Evolutionary conservation across 2,329 filamentous ascomycete genomes (phyloP), one percentile per base, ranked within the genome.

Genomic region (Pyricularia sp.): DNA sequence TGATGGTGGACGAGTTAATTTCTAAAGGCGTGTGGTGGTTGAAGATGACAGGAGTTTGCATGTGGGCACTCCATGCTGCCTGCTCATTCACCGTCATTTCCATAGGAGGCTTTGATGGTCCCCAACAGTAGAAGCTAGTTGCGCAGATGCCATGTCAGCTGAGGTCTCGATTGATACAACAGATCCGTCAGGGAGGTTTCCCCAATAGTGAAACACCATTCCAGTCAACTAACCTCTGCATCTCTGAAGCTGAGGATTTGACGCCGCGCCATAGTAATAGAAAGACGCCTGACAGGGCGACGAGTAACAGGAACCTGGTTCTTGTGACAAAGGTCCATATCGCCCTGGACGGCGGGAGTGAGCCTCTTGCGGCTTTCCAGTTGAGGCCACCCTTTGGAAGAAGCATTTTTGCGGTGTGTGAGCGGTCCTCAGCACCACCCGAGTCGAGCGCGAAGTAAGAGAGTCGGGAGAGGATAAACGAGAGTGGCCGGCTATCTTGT

Each of bases 21-120:
- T 90, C 86, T 72, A 97, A 82, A 44, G 94, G 88, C 68, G 89
- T 87, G 77, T 97, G 94, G 77, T 93, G 90, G 79, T 99, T 99
- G 82, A 96, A 97, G 69, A 96, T 85, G 70, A 99, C 92, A 62
- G 94, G 94, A 3, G 94, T 97, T 71, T 93, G 88, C 68, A 94
- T 81, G 73, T 96, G 93, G 66, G 86, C 87, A 70, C 90, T 88
- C 94, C 94, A 99, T 69, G 91, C 84, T 67, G 88, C 88, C 75
- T 93, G 88, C 74, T 99, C 94, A 74, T 97, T 97, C 65, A 88
- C 80, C 57, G 89, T 86, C 91, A 99, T 96, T 69, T 94, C 87
- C 87, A 96, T 96, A 64, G 94, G 94, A n/a, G 94, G 86, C 80
- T 96, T 97, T 28, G 89, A 86, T 16, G 94, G 93, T 13, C 94